These are phyloP conservation scores for Mikania micrantha DNA, from an alignment of 129 eudicot species.

Conservation along the genomic window DNA sequence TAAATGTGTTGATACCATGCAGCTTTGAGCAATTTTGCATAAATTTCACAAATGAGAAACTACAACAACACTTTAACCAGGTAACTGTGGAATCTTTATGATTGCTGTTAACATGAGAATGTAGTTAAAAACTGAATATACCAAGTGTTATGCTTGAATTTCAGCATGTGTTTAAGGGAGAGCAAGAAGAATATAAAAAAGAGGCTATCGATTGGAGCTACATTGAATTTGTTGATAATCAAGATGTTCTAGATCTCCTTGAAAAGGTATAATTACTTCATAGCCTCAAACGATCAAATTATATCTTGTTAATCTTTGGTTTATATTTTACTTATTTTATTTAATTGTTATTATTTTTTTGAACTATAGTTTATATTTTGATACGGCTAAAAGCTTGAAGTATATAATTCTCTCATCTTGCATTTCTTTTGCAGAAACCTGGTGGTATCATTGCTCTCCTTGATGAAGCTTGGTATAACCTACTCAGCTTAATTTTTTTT, in stretches of 20 bases:
- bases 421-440: conserved; percentile 72
- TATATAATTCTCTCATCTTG: conserved; percentile 11
- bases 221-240: conserved; percentile 97
- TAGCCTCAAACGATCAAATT: neutral
- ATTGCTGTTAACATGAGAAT: conserved; percentile 2
- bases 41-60: conserved; percentile 95
- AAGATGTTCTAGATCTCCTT: conserved; percentile 98
- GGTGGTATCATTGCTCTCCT: conserved; percentile 96
- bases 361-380: conserved; percentile 1
- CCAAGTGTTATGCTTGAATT: conserved; percentile 11
- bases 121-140: conserved; percentile 9
- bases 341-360: too few species aligned
- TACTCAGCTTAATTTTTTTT: conserved; percentile 10
- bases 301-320: neutral
- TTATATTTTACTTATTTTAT: too few species aligned
- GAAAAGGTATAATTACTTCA: conserved; percentile 58
- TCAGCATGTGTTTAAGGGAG: conserved; percentile 99
- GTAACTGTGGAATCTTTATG: conserved; percentile 28
- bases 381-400: neutral
- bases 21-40: conserved; percentile 99
- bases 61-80: conserved; percentile 99
- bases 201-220: conserved; percentile 98
- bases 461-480: conserved; percentile 93
- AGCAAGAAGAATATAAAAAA: conserved; percentile 95
- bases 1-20: conserved; percentile 30